Base-by-base conservation (phyloP, 2,329 filamentous ascomycete genomes). In the Pyrenochaeta sp. region DNA sequence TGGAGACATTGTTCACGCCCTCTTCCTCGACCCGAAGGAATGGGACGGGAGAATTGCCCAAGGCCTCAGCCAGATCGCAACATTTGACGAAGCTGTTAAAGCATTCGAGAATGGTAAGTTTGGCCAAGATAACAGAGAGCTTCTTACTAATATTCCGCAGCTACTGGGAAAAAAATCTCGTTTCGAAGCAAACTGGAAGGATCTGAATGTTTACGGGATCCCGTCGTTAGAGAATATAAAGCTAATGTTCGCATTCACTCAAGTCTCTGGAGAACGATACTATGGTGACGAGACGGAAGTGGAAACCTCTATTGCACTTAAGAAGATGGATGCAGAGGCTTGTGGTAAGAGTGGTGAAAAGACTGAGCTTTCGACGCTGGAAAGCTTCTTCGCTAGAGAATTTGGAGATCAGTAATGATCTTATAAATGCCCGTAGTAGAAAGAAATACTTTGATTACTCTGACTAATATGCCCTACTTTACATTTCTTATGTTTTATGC, bases 1-100 rank as follows among this genome's bases (percentile, higher is more conserved):
- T 49, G 79, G 79, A 4, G 79, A 81, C 47, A 69, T 81, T 15
- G 74, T 81, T 10, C 79, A 82, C 47, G 79, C 78, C 2, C 66
- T 79, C 4, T 76, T 81, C 15, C 67, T 81, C 7, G 67, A 74
- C 10, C 78, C 78, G 1, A 64, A 66, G 40, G 67, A 69, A 33
- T 78, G 75, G 64, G 72, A 74, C 52, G 71, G 75, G 1, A 60
- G 56, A 3, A 58, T 77, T 0, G 56, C 79, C 0, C 78, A 79
- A 12, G 77, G 69, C 1, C 64, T 76, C 39, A 80, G 78, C 54
- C 60, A 72, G 18, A 68, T 74, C 7, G 54, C 54, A 6, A 71
- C 68, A 0, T 65, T 74, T 5, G 68, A 71, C 1, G 54, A 72
- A n/a, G 48, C 75, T 4, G 61, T 73, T 0, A 54, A 61, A 3